phyloP scores from a whole-genome alignment of 2,329 filamentous ascomycete genomes.

The Colletotrichum viniferum region DNA sequence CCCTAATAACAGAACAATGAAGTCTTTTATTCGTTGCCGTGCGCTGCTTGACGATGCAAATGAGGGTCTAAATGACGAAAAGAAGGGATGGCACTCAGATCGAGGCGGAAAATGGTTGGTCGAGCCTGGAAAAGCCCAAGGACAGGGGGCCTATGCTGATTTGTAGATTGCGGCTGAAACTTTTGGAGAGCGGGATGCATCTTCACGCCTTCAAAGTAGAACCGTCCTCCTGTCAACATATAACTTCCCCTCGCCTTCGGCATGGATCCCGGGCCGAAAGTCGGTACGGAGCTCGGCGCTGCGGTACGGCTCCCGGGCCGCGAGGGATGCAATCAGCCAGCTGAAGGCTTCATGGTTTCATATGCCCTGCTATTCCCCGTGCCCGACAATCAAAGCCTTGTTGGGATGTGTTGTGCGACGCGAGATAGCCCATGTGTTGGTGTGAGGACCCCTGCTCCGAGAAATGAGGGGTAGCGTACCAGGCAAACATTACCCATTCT shows the following conservation, averaged over 20 bases:
- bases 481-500: not conserved
- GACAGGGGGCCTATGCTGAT: too few relatives aligned
- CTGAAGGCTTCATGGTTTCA: not conserved
- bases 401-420: not conserved
- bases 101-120: too few relatives aligned
- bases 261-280: not conserved
- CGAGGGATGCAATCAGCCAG: not conserved
- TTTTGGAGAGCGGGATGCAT: not conserved
- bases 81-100: too few relatives aligned
- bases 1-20: accelerated
- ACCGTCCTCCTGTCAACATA: accelerated
- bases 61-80: too few relatives aligned
- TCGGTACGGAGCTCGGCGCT: not conserved
- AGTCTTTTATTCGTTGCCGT: too few relatives aligned
- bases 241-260: not conserved
- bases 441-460: not conserved
- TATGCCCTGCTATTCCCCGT: not conserved
- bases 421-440: not conserved
- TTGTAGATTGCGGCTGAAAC: too few relatives aligned
- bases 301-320: not conserved
- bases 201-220: not conserved
- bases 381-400: not conserved
- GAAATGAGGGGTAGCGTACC: not conserved
- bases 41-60: too few relatives aligned
- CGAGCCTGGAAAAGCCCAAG: too few relatives aligned